phyloP scores from a whole-genome alignment of 805 yeast species.

The Lachancea sp. region DNA sequence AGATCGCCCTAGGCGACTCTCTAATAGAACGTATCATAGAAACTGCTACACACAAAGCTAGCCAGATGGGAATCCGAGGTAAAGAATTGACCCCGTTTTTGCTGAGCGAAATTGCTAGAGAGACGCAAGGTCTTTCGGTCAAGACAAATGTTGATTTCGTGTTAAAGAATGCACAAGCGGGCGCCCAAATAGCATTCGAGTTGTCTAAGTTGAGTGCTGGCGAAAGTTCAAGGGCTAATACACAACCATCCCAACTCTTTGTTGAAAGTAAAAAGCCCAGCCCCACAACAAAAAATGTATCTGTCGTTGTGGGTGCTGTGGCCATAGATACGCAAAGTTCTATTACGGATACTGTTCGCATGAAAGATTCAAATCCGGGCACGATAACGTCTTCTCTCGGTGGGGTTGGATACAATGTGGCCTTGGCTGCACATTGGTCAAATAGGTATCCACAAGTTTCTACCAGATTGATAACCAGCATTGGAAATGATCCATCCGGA shows the following conservation, averaged over 20 bases:
- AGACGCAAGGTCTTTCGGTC: slow-evolving; percentile 67
- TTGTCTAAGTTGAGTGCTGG: slow-evolving; percentile 21
- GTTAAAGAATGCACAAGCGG: slow-evolving; percentile 64
- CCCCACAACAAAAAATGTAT: slow-evolving; percentile 26
- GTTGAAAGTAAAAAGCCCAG: slow-evolving; percentile 2
- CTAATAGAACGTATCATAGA: slow-evolving; percentile 52
- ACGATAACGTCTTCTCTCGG: slow-evolving; percentile 52
- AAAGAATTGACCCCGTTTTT: slow-evolving; percentile 77
- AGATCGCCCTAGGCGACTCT: slow-evolving; percentile 48
- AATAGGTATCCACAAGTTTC: slow-evolving; percentile 19
- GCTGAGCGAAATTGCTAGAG: slow-evolving; percentile 53
- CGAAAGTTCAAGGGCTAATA: background rate
- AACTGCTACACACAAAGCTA: slow-evolving; percentile 54
- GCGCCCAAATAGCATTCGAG: slow-evolving; percentile 58
- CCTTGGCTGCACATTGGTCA: slow-evolving; percentile 48
- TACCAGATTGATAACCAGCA: slow-evolving; percentile 46
- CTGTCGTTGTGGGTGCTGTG: slow-evolving; percentile 58
- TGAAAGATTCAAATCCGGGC: slow-evolving; percentile 73
- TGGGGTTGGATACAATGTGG: slow-evolving; percentile 80
- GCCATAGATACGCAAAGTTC: slow-evolving; percentile 68
- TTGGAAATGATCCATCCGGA: slow-evolving; percentile 59
- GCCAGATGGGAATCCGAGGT: slow-evolving; percentile 48
- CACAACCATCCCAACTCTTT: background rate
- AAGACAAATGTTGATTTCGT: slow-evolving; percentile 70
- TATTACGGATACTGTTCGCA: slow-evolving; percentile 30